A percentile compares a stretch with the other conserved stretches of the same genome.
Conservation (phyloP, 495 filamentous ascomycete genomes). For the Penicillium pancosmium region DNA sequence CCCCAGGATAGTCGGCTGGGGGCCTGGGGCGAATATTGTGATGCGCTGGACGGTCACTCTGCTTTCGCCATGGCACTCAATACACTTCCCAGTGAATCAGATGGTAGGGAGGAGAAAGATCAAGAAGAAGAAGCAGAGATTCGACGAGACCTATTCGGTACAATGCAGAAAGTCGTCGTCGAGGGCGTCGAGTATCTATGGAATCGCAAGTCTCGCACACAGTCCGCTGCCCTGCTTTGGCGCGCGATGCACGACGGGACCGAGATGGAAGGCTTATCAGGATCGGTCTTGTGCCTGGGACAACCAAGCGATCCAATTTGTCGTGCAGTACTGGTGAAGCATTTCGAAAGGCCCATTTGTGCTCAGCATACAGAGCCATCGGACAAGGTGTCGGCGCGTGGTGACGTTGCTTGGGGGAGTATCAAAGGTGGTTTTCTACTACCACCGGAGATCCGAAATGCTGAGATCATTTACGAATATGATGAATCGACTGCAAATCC, state of each 20-base stretch:
- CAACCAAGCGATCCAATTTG: constrained; percentile 15
- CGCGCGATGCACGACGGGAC: constrained; percentile 20
- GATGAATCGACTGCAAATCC: not conserved
- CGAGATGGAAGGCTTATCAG: constrained; percentile 17
- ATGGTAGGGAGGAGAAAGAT: not conserved
- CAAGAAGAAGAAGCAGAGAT: not conserved
- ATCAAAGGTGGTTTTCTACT: constrained; percentile 21
- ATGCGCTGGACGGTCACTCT: constrained; percentile 16
- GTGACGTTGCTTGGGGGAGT: constrained; percentile 15
- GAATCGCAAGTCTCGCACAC: constrained; percentile 17
- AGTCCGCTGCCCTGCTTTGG: constrained; percentile 18
- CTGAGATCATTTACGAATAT: constrained; percentile 18
- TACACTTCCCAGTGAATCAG: not conserved
- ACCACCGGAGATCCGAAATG: constrained; percentile 14
- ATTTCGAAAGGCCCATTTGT: constrained; percentile 20
- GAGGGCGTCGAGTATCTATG: constrained; percentile 24
- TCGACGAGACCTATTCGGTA: constrained; percentile 12
- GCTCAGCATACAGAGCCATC: constrained; percentile 9
- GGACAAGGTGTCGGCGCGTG: constrained; percentile 4
- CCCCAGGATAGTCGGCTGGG: constrained; percentile 18
- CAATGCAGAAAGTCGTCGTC: constrained; percentile 17
- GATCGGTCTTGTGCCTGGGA: constrained; percentile 20
- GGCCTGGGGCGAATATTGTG: constrained; percentile 21
- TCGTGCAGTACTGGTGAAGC: constrained; percentile 19
- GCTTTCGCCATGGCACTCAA: constrained; percentile 19